Evolutionary conservation across 768 basidiomycete species (phyloP), one percentile per base, ranked within the genome.

Genomic region (Rhizopogon vesiculosus): DNA sequence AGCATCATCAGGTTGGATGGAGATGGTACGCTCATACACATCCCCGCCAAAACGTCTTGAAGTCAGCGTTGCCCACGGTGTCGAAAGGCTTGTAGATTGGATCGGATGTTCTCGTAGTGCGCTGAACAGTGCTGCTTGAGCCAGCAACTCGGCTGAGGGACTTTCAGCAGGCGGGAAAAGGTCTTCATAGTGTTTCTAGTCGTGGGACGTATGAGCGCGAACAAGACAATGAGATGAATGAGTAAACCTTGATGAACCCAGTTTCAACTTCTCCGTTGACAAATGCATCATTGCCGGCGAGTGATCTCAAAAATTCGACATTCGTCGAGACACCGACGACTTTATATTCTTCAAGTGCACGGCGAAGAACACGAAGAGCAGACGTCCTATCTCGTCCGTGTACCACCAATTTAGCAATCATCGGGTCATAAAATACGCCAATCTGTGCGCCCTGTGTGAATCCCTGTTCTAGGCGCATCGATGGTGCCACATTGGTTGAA

Each of bases 271-370:
- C 85, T 22, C 78, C 90, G 31, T 78, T 72, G 15, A 90, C 78
- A 66, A 98, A 98, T 2, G 87, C 80, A 41, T 78, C 61, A 65
- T 96, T 87, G 1, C 84, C 86, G 0, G 93, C 89, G 49, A 98
- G 77, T 0, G 76, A 78, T 48, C 87, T 76, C 58, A 98, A 73
- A 68, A 97, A 98, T 65, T 94, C 91, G 29, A 98, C 78, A 64
- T 98, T 98, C 5, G 94, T 96, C 10, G 89, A 83, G 12, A 95
- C 87, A 16, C 94, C 94, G 0, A 93, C 92, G 48, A 97, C 89
- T 63, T 87, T 84, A 66, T 96, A 98, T 59, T 94, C 87, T 52
- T 88, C 91, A 41, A 97, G 70, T 4, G 91, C 93, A 54, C 83
- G 84, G 3, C 90, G 74, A 57, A 97, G 76, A 65, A 91, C 78